phyloP scores from a whole-genome alignment of 176 grass and related monocot genomes.

The Carex scoparia region DNA sequence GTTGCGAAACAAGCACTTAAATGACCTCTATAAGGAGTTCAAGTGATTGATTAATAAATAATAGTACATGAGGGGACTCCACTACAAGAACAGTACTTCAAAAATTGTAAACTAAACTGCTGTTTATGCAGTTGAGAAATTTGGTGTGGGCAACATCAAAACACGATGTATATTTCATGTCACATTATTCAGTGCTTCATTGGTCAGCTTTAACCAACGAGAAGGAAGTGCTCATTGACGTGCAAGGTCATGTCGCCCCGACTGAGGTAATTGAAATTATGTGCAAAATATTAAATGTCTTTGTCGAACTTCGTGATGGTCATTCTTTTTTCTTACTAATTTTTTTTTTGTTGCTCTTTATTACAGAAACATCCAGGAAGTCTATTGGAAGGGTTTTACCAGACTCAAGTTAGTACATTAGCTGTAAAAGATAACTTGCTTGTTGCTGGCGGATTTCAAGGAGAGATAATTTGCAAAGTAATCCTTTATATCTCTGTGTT shows the following conservation, averaged over 20 bases:
- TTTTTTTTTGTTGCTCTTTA: slow-evolving; percentile 19
- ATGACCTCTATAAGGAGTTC: background rate
- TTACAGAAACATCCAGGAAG: slow-evolving; percentile 71
- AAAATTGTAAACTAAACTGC: background rate
- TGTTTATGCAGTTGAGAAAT: slow-evolving; percentile 74
- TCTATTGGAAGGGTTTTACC: slow-evolving; percentile 72
- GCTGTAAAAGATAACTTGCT: slow-evolving; percentile 74
- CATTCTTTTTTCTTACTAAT: slow-evolving; percentile 12
- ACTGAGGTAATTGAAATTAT: slow-evolving; percentile 43
- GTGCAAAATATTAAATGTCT: background rate
- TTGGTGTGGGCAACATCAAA: slow-evolving; percentile 79
- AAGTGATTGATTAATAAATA: background rate
- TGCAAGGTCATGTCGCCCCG: slow-evolving; percentile 60
- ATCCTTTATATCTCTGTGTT: slow-evolving; percentile 22
- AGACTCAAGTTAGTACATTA: slow-evolving; percentile 71
- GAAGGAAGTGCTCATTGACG: slow-evolving; percentile 57
- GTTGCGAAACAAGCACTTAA: background rate
- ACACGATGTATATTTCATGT: slow-evolving; percentile 82
- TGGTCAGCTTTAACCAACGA: slow-evolving; percentile 52
- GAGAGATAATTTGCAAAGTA: slow-evolving; percentile 95
- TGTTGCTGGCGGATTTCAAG: slow-evolving; percentile 69
- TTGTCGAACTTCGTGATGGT: slow-evolving; percentile 1
- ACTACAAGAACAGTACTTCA: background rate
- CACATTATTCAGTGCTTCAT: slow-evolving; percentile 63
- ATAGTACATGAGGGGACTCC: background rate